phyloP scores from a whole-genome alignment of 345 rosid species.

The Bruguiera parviflora region DNA sequence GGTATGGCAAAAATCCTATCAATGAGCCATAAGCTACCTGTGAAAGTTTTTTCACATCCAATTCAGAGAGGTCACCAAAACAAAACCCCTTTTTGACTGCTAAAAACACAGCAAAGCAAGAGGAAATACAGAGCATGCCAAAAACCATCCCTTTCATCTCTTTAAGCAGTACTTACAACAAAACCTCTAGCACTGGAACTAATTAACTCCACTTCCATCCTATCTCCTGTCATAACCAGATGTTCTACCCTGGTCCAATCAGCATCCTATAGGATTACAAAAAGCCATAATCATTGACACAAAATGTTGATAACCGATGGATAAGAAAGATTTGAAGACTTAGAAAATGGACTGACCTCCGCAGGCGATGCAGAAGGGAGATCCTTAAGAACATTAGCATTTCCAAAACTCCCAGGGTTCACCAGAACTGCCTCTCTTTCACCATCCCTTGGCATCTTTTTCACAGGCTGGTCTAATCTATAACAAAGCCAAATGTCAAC shows the following conservation, averaged over 20 bases:
- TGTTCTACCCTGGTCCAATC: constrained; percentile 78
- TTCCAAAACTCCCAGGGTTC: constrained; percentile 29
- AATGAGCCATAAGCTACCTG: constrained; percentile 87
- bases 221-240: constrained; percentile 49
- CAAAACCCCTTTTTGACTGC: not conserved
- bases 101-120: constrained; percentile 9
- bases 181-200: constrained; percentile 81
- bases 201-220: constrained; percentile 71
- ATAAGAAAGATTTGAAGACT: constrained; percentile 5
- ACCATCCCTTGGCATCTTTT: constrained; percentile 28
- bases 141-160: constrained; percentile 2
- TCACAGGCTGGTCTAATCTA: constrained; percentile 54
- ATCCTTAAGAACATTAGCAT: constrained; percentile 34
- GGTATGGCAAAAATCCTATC: constrained; percentile 84
- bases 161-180: constrained; percentile 47
- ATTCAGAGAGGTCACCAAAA: constrained; percentile 4
- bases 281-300: constrained; percentile 18
- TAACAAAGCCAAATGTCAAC: constrained; percentile 31
- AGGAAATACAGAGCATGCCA: not conserved
- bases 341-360: constrained; percentile 46
- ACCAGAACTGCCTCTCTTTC: constrained; percentile 22
- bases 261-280: constrained; percentile 48
- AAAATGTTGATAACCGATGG: constrained; percentile 2
- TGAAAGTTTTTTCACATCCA: constrained; percentile 13
- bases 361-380: constrained; percentile 40